phyloP scores from a whole-genome alignment of 2,329 filamentous ascomycete species.

The Botryosphaeria dothidea region DNA sequence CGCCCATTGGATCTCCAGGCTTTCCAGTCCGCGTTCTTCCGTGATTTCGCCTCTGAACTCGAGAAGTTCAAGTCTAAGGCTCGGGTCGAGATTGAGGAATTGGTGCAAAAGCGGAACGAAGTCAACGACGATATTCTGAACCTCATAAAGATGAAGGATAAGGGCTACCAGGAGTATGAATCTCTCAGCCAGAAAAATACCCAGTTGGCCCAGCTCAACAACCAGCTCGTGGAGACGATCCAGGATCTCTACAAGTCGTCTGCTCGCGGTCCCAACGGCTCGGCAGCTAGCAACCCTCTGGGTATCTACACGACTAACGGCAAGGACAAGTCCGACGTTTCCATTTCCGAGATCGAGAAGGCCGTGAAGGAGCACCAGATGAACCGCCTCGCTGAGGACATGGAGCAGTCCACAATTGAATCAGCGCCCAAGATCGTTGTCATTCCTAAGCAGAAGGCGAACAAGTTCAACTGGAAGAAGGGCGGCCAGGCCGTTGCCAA shows the following conservation, averaged over 20 bases:
- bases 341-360: conserved; percentile 48
- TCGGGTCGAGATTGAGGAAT: conserved; percentile 73
- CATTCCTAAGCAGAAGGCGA: conserved; percentile 83
- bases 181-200: conserved; percentile 92
- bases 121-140: conserved; percentile 82
- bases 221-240: conserved; percentile 90
- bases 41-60: conserved; percentile 63
- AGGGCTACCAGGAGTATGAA: conserved; percentile 93
- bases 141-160: conserved; percentile 82
- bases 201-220: conserved; percentile 89
- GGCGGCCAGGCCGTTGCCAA: conserved; percentile 91
- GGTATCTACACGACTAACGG: conserved; percentile 57
- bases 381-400: conserved; percentile 50
- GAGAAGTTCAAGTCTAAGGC: conserved; percentile 80
- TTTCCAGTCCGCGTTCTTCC: conserved; percentile 62
- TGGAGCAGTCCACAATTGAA: conserved; percentile 66
- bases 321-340: conserved; percentile 40
- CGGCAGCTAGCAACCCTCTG: conserved; percentile 56
- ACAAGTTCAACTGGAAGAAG: conserved; percentile 99
- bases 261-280: conserved; percentile 46
- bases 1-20: conserved; percentile 77
- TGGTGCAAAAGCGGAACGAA: conserved; percentile 83
- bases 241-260: conserved; percentile 89
- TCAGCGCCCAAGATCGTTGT: conserved; percentile 90
- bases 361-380: conserved; percentile 33